A percentile compares a stretch with the other conserved stretches of the same genome.
Evolutionary conservation across 2,329 filamentous ascomycete species (phyloP).

Genomic region (Fusarium oxysporum): DNA sequence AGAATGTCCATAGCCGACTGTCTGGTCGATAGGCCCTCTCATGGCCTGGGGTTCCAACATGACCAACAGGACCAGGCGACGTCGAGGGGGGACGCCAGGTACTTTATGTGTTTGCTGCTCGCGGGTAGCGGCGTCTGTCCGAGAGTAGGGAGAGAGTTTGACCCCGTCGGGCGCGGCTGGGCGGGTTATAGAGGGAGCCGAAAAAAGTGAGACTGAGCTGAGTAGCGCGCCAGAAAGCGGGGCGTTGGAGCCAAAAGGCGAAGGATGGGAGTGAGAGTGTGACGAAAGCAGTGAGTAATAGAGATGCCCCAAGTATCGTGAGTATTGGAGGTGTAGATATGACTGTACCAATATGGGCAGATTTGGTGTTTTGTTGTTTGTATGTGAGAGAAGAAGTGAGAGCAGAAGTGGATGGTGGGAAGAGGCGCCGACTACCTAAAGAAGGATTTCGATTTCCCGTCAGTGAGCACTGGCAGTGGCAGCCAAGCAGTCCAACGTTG

Average conservation of each 20-base stretch:
- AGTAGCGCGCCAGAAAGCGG: slow-evolving; percentile 41
- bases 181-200: slow-evolving; percentile 43
- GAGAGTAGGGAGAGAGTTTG: slow-evolving; percentile 40
- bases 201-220: slow-evolving; percentile 46
- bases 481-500: slow-evolving; percentile 46
- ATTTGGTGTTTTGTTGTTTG: slow-evolving; percentile 20
- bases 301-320: slow-evolving; percentile 3
- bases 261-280: slow-evolving; percentile 12
- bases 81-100: slow-evolving; percentile 21
- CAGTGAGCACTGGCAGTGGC: slow-evolving; percentile 8
- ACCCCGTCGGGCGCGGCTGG: slow-evolving; percentile 41
- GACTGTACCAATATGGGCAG: background rate
- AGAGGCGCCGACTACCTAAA: slow-evolving; percentile 40
- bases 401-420: slow-evolving; percentile 38
- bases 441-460: slow-evolving; percentile 38
- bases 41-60: slow-evolving; percentile 51
- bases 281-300: slow-evolving; percentile 15
- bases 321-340: slow-evolving; percentile 7
- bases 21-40: slow-evolving; percentile 50
- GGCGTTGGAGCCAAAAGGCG: slow-evolving; percentile 24
- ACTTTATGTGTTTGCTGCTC: slow-evolving; percentile 41
- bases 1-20: slow-evolving; percentile 62
- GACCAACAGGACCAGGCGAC: slow-evolving; percentile 19
- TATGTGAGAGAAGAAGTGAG: slow-evolving; percentile 29
- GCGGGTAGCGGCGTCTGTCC: slow-evolving; percentile 41